phyloP scores from a whole-genome alignment of 1,139 yeast genomes.

The Trichomonascaceae sp. region DNA sequence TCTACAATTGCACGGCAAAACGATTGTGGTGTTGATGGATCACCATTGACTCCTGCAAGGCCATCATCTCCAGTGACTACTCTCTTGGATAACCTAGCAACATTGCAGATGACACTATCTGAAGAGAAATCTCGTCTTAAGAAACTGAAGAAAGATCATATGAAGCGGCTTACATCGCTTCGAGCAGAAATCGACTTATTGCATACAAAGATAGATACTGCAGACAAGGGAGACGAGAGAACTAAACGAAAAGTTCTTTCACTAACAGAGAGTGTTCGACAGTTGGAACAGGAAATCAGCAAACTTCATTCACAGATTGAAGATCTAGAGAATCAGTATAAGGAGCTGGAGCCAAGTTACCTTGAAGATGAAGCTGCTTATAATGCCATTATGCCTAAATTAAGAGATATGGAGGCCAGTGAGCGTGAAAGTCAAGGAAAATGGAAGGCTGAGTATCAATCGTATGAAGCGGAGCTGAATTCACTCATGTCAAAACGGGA shows the following conservation, averaged over 20 bases:
- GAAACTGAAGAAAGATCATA: conserved; percentile 30
- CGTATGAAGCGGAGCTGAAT: conserved; percentile 20
- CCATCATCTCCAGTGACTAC: conserved; percentile 35
- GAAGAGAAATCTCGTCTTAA: conserved; percentile 32
- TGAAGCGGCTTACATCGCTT: conserved; percentile 29
- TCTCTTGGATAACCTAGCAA: conserved; percentile 32
- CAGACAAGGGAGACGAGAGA: conserved; percentile 34
- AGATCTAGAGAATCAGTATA: conserved; percentile 16
- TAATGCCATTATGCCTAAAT: conserved; percentile 16
- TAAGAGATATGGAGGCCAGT: conserved; percentile 17
- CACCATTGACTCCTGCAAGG: conserved; percentile 22
- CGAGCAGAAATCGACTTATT: conserved; percentile 32
- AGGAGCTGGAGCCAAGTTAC: conserved; percentile 15
- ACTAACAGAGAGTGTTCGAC: conserved; percentile 30
- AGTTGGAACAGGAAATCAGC: conserved; percentile 31
- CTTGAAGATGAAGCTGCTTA: conserved; percentile 17
- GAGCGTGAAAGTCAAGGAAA: conserved; percentile 17
- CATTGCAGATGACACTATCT: conserved; percentile 30
- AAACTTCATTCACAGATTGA: conserved; percentile 15
- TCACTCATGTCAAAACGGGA: conserved; percentile 20
- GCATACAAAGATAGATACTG: conserved; percentile 27
- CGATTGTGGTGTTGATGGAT: conserved; percentile 12
- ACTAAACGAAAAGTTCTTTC: conserved; percentile 30
- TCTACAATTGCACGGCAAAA: conserved; percentile 19
- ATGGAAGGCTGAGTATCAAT: conserved; percentile 20